phyloP scores from a whole-genome alignment of 176 grass and related monocot genomes.

The Phragmites australis region DNA sequence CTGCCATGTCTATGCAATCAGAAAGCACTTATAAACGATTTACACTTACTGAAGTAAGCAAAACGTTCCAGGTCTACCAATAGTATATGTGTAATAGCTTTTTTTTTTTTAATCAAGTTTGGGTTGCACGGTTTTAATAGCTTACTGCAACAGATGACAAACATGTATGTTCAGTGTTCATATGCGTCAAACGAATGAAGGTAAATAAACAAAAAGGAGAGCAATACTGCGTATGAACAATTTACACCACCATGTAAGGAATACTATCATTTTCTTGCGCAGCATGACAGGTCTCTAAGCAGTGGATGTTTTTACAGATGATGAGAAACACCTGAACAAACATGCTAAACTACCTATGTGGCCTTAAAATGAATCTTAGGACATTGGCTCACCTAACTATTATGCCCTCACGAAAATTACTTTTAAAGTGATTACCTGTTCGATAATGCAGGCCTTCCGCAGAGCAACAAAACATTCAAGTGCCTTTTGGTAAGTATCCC shows the following conservation, averaged over 20 bases:
- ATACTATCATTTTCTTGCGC: neutral
- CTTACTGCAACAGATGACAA: neutral
- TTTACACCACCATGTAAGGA: neutral
- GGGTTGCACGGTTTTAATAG: too few relatives aligned
- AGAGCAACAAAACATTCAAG: conserved; percentile 75
- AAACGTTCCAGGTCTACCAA: too few relatives aligned
- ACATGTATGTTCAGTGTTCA: neutral
- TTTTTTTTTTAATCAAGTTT: too few relatives aligned
- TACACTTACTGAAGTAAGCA: too few relatives aligned
- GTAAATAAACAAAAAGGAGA: neutral
- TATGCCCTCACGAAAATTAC: conserved; percentile 5
- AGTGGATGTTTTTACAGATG: neutral
- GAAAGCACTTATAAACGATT: neutral
- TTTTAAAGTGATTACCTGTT: conserved; percentile 60
- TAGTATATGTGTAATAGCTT: too few relatives aligned
- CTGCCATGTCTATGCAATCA: neutral
- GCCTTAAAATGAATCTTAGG: conserved; percentile 10
- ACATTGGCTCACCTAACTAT: neutral
- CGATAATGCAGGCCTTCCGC: conserved; percentile 82
- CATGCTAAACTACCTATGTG: neutral
- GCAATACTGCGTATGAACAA: neutral
- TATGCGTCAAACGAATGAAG: neutral
- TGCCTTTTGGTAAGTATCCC: conserved; percentile 61
- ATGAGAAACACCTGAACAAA: neutral
- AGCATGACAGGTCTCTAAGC: neutral